A percentile compares a stretch with the other conserved stretches of the same genome.
Conservation (phyloP, 2,329 filamentous ascomycete species). For the Penicillium italicum region DNA sequence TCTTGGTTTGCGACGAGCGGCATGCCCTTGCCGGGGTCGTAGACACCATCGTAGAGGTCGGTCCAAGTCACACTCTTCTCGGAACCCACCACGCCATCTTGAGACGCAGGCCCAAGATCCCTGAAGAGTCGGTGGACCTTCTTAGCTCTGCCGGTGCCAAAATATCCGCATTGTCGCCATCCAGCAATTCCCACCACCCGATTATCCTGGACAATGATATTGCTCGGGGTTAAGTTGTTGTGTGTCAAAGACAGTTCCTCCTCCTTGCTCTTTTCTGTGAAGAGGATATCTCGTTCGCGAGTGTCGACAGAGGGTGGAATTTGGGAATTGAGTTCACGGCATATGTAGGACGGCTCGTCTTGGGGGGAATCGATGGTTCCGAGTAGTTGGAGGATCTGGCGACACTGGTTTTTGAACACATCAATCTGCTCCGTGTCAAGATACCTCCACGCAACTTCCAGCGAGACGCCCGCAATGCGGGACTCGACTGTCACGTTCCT, state of each 20-base stretch:
- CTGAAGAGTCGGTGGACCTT: constrained; percentile 35
- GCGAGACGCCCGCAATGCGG: constrained; percentile 39
- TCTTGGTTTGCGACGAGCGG: constrained; percentile 16
- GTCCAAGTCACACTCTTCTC: constrained; percentile 29
- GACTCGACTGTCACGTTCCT: constrained; percentile 42
- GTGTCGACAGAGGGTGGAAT: constrained; percentile 21
- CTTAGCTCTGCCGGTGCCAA: constrained; percentile 34
- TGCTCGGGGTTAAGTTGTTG: constrained; percentile 37
- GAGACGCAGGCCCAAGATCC: constrained; percentile 20
- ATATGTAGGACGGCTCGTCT: constrained; percentile 35
- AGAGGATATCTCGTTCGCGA: constrained; percentile 34
- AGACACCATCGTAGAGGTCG: constrained; percentile 35
- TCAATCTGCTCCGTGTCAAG: constrained; percentile 34
- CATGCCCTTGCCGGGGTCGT: constrained; percentile 15
- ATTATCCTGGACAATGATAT: constrained; percentile 38
- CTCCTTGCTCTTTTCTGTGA: constrained; percentile 24
- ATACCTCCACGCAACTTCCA: constrained; percentile 40
- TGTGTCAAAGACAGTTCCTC: constrained; percentile 35
- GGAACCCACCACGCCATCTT: constrained; percentile 10
- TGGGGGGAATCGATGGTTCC: constrained; percentile 24
- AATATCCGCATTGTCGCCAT: constrained; percentile 42
- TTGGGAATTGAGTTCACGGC: constrained; percentile 32
- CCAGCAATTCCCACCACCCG: constrained; percentile 38
- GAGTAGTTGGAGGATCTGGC: constrained; percentile 32
- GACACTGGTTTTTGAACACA: constrained; percentile 37